These are phyloP conservation scores for Phytomonas sp. DNA, from an alignment of 208 protist species.

Conservation along the genomic window DNA sequence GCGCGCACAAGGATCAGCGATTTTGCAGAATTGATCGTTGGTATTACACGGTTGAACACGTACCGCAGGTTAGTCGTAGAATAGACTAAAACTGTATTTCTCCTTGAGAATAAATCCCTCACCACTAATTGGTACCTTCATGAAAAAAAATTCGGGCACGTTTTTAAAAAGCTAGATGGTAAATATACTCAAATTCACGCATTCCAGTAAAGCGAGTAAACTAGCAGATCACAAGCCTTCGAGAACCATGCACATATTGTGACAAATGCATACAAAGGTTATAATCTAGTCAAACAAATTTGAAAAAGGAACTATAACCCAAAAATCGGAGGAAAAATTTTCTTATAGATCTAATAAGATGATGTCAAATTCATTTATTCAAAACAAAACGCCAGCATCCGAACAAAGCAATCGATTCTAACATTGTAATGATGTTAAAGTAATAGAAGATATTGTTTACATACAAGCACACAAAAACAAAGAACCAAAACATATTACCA, in stretches of 20 bases:
- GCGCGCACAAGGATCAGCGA: background rate
- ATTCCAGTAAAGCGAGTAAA: background rate
- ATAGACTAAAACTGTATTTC: background rate
- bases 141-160: background rate
- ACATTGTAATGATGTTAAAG: conserved; percentile 2
- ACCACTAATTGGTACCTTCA: background rate
- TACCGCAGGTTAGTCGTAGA: background rate
- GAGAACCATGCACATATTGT: background rate
- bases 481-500: conserved; percentile 9
- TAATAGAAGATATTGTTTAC: background rate
- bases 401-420: background rate
- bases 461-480: conserved; percentile 3
- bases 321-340: background rate
- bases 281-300: background rate
- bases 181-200: background rate
- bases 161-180: background rate
- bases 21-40: background rate
- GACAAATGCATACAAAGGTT: background rate
- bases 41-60: background rate
- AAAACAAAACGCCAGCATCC: background rate
- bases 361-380: background rate
- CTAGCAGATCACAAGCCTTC: background rate
- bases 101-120: background rate
- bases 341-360: background rate
- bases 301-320: background rate